These are phyloP conservation scores for Malus asiatica DNA, from an alignment of 306 rosid species.

Conservation along the genomic window DNA sequence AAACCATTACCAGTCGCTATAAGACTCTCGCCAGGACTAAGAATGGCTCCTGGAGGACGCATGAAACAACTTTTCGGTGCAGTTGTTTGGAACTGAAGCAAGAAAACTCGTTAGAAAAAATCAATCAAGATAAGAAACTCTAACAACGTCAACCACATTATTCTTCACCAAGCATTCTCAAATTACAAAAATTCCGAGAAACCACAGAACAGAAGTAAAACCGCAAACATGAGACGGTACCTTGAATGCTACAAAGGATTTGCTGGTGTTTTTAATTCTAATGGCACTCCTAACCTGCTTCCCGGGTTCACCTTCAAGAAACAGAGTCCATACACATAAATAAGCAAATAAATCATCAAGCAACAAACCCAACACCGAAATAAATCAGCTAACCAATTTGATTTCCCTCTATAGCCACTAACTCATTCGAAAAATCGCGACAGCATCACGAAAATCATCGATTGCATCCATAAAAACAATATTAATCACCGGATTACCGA, in stretches of 20 bases:
- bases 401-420: not conserved
- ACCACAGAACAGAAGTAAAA: not conserved
- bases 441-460: not conserved
- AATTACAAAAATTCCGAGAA: not conserved
- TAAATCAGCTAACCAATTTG: not conserved
- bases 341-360: not conserved
- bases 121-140: not conserved
- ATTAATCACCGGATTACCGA: not conserved
- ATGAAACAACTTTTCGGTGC: conserved; percentile 98
- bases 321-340: not conserved
- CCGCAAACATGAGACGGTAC: conserved; percentile 28
- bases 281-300: conserved; percentile 96
- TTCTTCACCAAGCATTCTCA: not conserved
- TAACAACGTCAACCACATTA: not conserved
- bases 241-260: conserved; percentile 91
- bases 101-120: conserved; percentile 18
- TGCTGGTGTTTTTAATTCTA: conserved; percentile 83
- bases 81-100: conserved; percentile 87
- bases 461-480: not conserved
- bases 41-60: conserved; percentile 99
- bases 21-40: conserved; percentile 89
- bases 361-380: not conserved
- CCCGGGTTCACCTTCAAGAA: conserved; percentile 80
- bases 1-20: conserved; percentile 77
- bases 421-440: not conserved